Percentiles rank a stretch among this genome's conserved stretches.
These are phyloP conservation scores for Pseudognaphalium luteoalbum DNA, from an alignment of 129 eudicot genomes.

Conservation along the genomic window DNA sequence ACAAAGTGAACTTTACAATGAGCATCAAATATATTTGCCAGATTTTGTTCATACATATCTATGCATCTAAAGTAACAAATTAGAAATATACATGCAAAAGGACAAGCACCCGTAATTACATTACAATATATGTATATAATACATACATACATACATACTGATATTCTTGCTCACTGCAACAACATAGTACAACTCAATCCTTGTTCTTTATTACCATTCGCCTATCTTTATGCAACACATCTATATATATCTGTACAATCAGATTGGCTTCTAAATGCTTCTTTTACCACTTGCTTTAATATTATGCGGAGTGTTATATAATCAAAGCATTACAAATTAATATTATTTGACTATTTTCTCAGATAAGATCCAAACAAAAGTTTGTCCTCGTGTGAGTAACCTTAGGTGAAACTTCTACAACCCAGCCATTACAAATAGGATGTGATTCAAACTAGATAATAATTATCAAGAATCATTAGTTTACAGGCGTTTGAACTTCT, in stretches of 20 bases:
- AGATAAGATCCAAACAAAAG: constrained; percentile 9
- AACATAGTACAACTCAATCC: constrained; percentile 40
- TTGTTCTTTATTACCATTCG: constrained; percentile 22
- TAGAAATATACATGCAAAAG: constrained; percentile 25
- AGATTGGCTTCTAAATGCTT: constrained; percentile 39
- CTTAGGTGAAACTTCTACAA: constrained; percentile 16
- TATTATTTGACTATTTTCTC: background rate
- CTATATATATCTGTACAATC: constrained; percentile 37
- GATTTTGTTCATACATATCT: constrained; percentile 37
- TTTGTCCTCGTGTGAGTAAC: constrained; percentile 2
- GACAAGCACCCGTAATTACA: constrained; percentile 7
- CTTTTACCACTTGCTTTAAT: constrained; percentile 6
- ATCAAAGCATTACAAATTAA: background rate
- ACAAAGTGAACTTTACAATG: constrained; percentile 38
- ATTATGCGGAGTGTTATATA: background rate
- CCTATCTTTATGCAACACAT: constrained; percentile 34
- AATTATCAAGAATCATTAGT: too few relatives aligned
- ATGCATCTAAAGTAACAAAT: constrained; percentile 26
- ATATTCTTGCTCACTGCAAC: constrained; percentile 30
- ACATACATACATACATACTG: background rate
- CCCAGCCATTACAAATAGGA: too few relatives aligned
- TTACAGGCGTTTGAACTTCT: too few relatives aligned
- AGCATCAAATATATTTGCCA: constrained; percentile 36
- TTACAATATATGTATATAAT: background rate
- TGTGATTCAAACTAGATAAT: too few relatives aligned